phyloP scores from a whole-genome alignment of 2,329 filamentous ascomycete species.

The Penicillium sclerotigenum region DNA sequence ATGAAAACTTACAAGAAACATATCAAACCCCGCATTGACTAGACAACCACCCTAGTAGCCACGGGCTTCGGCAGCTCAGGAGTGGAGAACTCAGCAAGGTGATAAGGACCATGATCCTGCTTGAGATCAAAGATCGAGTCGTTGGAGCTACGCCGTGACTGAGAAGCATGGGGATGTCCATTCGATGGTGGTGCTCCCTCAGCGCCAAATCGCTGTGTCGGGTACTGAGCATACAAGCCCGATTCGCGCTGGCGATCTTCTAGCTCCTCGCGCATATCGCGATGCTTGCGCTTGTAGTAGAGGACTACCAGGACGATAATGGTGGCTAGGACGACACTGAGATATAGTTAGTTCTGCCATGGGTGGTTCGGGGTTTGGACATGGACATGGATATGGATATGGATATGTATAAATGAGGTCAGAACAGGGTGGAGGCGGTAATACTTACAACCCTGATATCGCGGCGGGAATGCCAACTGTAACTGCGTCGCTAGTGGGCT shows the following conservation, averaged over 20 bases:
- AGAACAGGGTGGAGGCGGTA: background rate
- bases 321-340: background rate
- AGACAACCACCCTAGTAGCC: background rate
- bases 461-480: conserved; percentile 7
- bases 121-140: conserved; percentile 8
- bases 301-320: conserved; percentile 5
- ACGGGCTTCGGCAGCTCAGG: background rate
- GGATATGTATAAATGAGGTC: background rate
- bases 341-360: background rate
- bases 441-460: conserved; percentile 5
- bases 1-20: background rate
- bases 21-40: background rate
- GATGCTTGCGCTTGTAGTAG: background rate
- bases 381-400: too few species aligned
- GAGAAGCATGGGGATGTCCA: background rate
- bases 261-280: conserved; percentile 3
- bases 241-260: background rate
- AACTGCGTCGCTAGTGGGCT: conserved; percentile 8
- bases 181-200: background rate
- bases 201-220: background rate
- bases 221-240: conserved; percentile 4
- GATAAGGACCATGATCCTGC: conserved; percentile 6
- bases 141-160: background rate
- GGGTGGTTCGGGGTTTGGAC: too few species aligned
- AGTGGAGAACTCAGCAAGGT: background rate